A percentile compares a stretch with the other conserved stretches of the same genome.
Evolutionary conservation across 495 filamentous ascomycete species (phyloP).

Genomic region (Aspergillus panamensis): DNA sequence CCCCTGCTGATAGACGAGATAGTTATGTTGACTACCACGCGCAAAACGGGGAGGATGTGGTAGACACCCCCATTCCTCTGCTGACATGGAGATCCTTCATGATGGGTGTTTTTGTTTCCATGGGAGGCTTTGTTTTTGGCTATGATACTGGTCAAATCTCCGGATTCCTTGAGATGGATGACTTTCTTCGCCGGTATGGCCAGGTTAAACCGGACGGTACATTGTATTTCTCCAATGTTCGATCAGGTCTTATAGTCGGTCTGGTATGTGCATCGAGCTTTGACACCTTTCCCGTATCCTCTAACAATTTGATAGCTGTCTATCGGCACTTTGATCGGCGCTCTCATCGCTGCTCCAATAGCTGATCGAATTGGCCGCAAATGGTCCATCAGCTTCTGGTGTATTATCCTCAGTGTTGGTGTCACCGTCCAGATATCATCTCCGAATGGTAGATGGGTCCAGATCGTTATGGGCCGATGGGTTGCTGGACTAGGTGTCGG

Average conservation of each 20-base stretch:
- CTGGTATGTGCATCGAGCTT: constrained; percentile 26
- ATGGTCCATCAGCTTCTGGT: constrained; percentile 50
- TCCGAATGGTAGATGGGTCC: constrained; percentile 45
- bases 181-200: constrained; percentile 44
- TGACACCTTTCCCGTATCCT: not conserved
- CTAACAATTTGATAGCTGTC: no score
- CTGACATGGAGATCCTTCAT: constrained; percentile 43
- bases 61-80: constrained; percentile 34
- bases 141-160: constrained; percentile 50
- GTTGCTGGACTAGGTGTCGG: constrained; percentile 68
- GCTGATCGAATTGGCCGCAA: constrained; percentile 52
- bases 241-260: constrained; percentile 51
- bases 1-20: not conserved
- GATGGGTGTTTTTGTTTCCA: constrained; percentile 53
- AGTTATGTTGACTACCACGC: not conserved
- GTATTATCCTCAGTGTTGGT: constrained; percentile 58
- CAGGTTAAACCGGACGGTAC: constrained; percentile 26
- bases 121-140: constrained; percentile 62
- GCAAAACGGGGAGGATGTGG: not conserved
- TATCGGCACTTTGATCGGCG: constrained; percentile 64
- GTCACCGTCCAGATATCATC: constrained; percentile 63
- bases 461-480: constrained; percentile 49
- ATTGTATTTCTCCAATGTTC: constrained; percentile 46
- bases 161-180: constrained; percentile 58
- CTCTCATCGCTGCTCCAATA: constrained; percentile 54